Evolutionary conservation across 768 basidiomycete genomes (phyloP), one percentile per base, ranked within the genome.

Genomic region (Panaeolus papilionaceus): DNA sequence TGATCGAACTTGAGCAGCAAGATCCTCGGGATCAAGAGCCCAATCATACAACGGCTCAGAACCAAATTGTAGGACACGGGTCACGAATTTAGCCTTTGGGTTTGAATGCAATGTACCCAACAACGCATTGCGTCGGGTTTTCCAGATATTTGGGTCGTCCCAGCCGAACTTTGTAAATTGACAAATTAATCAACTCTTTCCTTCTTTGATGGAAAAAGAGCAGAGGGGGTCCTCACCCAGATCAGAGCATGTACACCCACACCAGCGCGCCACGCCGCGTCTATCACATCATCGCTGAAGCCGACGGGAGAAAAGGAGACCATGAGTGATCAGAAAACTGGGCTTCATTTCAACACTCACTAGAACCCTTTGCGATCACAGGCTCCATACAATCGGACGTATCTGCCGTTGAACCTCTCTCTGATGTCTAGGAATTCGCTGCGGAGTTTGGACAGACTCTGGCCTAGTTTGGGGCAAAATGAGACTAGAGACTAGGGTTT

Each of bases 211-310:
- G 51, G 40, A 38, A 61, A 9, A 49, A 4, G 47, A 49, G 39
- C 20, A 38, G 58, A 20, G 16, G 54, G 28, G 54, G 16, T 62
- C 63, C 83, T 71, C 72, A 90, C 90, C 91, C 90, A 92, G 68
- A 93, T 86, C 20, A 92, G 78, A 16, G 90, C 89, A 68, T 92
- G 91, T 5, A 93, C 88, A 54, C 92, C 91, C 33, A 92, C 75
- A n/a, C 85, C 81, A 39, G 86, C 87, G 28, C 79, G 76, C 89
- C 90, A 92, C 7, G 91, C 91, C 26, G 91, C 91, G 45, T 88
- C 82, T 23, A 92, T 81, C 47, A 92, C 75, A 68, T 91, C 83
- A 71, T 92, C 84, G 67, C 79, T 83, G 38, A 9, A 45, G 9
- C 54, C 54, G 54, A 58, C 54, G 54, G 54, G 28, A 37, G 33